A percentile compares a stretch with the other conserved stretches of the same genome.
phyloP scores from a whole-genome alignment of 2,329 filamentous ascomycete species.

The Fusarium kyushuense region DNA sequence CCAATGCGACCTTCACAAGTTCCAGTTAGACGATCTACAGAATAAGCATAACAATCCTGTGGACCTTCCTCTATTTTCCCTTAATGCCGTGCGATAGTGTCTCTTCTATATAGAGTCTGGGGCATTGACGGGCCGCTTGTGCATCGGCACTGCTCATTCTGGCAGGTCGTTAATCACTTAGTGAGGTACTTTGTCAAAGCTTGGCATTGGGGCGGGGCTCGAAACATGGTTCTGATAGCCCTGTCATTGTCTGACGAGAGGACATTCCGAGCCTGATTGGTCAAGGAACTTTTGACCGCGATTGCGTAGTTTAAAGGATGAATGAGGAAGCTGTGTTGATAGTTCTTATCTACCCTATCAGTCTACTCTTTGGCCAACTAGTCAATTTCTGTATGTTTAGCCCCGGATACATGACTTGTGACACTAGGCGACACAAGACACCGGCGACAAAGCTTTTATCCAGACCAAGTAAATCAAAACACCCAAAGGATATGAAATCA shows the following conservation, averaged over 20 bases:
- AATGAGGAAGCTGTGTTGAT: constrained; percentile 1
- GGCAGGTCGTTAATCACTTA: constrained; percentile 26
- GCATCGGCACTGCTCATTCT: constrained; percentile 37
- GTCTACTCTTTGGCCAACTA: neutral
- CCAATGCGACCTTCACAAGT: constrained; percentile 14
- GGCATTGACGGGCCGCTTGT: constrained; percentile 24
- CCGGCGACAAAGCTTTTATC: neutral
- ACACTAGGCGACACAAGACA: neutral
- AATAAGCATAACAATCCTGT: constrained; percentile 13
- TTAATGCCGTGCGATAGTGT: constrained; percentile 21
- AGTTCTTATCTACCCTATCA: neutral
- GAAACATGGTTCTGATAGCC: neutral
- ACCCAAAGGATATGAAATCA: no score
- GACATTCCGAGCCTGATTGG: neutral
- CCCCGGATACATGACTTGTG: neutral
- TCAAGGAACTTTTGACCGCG: constrained; percentile 1
- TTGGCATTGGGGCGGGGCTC: constrained; percentile 34
- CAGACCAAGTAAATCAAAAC: no score
- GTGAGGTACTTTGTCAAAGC: constrained; percentile 33
- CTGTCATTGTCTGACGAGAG: neutral
- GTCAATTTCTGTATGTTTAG: neutral
- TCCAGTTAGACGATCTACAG: constrained; percentile 12
- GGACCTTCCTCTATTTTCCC: constrained; percentile 36
- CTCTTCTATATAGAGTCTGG: constrained; percentile 1
- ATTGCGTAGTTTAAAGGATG: neutral